A percentile compares a stretch with the other conserved stretches of the same genome.
Conservation (phyloP, 805 yeast genomes). For the Candida quercuum region DNA sequence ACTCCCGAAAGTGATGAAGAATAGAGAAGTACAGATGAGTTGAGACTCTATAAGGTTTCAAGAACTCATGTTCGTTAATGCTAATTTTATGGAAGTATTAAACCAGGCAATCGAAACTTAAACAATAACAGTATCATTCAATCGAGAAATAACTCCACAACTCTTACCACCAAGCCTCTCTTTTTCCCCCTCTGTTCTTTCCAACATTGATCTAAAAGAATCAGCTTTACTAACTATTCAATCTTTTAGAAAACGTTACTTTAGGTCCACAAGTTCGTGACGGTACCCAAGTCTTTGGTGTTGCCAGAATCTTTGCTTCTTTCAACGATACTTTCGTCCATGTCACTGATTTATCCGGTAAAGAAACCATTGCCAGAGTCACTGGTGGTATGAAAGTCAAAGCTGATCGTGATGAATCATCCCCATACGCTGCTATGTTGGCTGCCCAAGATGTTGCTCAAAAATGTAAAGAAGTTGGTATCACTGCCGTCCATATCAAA, state of each 20-base stretch:
- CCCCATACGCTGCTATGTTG: constrained; percentile 99
- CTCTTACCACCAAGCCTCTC: no score
- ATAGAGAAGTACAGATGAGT: no score
- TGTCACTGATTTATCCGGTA: constrained; percentile 98
- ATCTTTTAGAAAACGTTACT: constrained; percentile 46
- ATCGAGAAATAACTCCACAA: no score
- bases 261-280: constrained; percentile 90
- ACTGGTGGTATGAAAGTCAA: constrained; percentile 99
- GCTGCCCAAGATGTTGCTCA: constrained; percentile 99
- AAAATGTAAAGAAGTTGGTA: constrained; percentile 99
- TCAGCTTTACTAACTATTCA: constrained; percentile 17
- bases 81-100: no score
- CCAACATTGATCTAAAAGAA: neutral
- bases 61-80: no score
- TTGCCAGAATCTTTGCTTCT: constrained; percentile 99
- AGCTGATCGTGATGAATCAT: constrained; percentile 99
- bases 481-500: constrained; percentile 98
- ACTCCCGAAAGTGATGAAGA: neutral
- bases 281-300: constrained; percentile 99
- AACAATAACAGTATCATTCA: no score
- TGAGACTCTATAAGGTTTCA: no score
- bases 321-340: constrained; percentile 99
- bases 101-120: no score
- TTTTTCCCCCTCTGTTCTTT: neutral
- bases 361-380: constrained; percentile 99